Conservation (phyloP, 73 alveolate species). For the Diophrys appendiculata region DNA sequence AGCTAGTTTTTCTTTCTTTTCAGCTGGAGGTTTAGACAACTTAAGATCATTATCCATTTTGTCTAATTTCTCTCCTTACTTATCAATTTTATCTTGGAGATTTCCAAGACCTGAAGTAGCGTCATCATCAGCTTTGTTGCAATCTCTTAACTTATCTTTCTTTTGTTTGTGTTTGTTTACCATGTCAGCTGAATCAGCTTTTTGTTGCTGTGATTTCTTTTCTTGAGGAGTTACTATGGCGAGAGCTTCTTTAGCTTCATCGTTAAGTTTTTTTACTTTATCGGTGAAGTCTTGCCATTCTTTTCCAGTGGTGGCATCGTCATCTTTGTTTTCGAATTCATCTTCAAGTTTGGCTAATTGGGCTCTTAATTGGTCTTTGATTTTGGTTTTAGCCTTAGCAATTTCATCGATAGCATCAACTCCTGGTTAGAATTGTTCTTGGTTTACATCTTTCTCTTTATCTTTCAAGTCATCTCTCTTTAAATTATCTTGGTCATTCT, state of each 20-base stretch:
- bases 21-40: background rate
- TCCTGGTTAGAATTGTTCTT: background rate
- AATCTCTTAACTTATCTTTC: background rate
- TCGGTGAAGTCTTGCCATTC: constrained; percentile 6
- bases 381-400: background rate
- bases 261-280: background rate
- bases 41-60: constrained; percentile 9
- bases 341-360: background rate
- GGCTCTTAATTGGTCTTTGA: background rate
- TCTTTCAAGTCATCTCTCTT: constrained; percentile 1
- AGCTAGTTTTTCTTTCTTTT: constrained; percentile 7
- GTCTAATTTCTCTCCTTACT: background rate
- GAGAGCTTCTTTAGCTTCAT: background rate
- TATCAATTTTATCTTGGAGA: background rate
- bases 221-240: background rate
- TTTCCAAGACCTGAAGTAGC: background rate
- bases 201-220: background rate
- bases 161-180: background rate
- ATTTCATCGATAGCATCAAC: background rate
- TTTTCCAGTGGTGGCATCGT: background rate
- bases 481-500: background rate
- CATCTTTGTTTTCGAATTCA: constrained; percentile 14
- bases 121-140: background rate
- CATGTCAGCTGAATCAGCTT: background rate
- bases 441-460: background rate